A percentile compares a stretch with the other conserved stretches of the same genome.
Conservation (phyloP, 2,329 filamentous ascomycete genomes). For the Cryoendolithus antarcticus region DNA sequence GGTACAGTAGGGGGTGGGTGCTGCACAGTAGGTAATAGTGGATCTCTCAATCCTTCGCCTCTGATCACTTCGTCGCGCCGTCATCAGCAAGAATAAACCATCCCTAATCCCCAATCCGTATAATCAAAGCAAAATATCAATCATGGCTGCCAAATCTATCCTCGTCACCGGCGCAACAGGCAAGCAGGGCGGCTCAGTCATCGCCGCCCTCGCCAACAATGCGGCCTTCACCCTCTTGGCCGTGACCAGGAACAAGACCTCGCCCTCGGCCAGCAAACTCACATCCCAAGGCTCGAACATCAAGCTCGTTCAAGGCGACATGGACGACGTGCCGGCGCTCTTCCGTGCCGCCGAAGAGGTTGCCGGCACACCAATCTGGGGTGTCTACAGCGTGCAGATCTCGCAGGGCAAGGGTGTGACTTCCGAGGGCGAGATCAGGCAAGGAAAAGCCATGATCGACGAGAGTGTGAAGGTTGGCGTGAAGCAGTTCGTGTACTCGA, state of each 20-base stretch:
- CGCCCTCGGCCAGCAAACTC: constrained; percentile 37
- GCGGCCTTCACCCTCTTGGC: constrained; percentile 40
- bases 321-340: constrained; percentile 37
- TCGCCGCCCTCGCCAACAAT: constrained; percentile 25
- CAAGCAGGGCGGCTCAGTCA: constrained; percentile 33
- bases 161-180: constrained; percentile 35
- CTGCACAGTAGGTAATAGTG: too few relatives aligned
- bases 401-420: constrained; percentile 31
- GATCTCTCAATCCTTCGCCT: too few relatives aligned
- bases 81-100: too few relatives aligned
- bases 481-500: constrained; percentile 51
- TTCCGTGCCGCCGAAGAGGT: constrained; percentile 35
- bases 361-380: constrained; percentile 24
- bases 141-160: constrained; percentile 25
- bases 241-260: constrained; percentile 41
- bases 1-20: too few relatives aligned
- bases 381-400: constrained; percentile 51
- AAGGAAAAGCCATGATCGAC: constrained; percentile 49
- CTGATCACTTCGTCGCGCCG: too few relatives aligned
- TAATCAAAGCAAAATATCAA: neutral
- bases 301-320: constrained; percentile 42
- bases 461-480: constrained; percentile 43
- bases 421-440: constrained; percentile 36
- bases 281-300: constrained; percentile 34
- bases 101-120: too few relatives aligned